phyloP scores from a whole-genome alignment of 2,329 filamentous ascomycete species.

The Microascus cirrosus region DNA sequence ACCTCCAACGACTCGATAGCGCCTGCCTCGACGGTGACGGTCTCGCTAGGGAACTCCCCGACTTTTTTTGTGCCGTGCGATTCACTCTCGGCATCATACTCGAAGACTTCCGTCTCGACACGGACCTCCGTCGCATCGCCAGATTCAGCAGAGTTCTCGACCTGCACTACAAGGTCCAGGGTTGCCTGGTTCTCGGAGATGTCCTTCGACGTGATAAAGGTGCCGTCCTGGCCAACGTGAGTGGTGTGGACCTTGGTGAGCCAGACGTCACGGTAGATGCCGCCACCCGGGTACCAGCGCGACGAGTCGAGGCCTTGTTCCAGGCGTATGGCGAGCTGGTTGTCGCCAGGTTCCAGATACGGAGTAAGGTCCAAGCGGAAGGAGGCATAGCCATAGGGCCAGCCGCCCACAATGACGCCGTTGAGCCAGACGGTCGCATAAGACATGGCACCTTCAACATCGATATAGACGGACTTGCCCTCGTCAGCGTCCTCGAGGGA shows the following conservation, averaged over 20 bases:
- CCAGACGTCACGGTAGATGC: conserved; percentile 44
- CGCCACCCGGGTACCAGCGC: conserved; percentile 43
- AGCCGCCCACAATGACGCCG: conserved; percentile 35
- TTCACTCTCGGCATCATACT: conserved; percentile 20
- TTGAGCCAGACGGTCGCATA: conserved; percentile 42
- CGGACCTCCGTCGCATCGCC: conserved; percentile 17
- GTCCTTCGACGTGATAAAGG: conserved; percentile 30
- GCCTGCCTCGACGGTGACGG: conserved; percentile 8
- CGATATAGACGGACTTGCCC: conserved; percentile 28
- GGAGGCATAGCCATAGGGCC: conserved; percentile 39
- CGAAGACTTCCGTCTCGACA: conserved; percentile 27
- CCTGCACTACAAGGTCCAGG: conserved; percentile 28
- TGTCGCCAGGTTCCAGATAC: conserved; percentile 21
- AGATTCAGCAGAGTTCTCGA: conserved; percentile 29
- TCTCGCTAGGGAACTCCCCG: conserved; percentile 20
- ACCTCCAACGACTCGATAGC: neutral
- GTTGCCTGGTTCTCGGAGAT: conserved; percentile 30
- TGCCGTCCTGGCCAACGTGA: conserved; percentile 38
- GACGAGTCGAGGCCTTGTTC: conserved; percentile 36
- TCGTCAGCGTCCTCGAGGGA: conserved; percentile 11
- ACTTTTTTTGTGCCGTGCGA: conserved; percentile 14
- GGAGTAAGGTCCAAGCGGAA: conserved; percentile 38
- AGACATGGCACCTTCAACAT: conserved; percentile 40
- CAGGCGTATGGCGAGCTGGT: conserved; percentile 36
- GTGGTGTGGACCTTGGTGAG: conserved; percentile 32